Evolutionary conservation across 345 rosid species (phyloP).

Genomic region (Syzygium oleosum): DNA sequence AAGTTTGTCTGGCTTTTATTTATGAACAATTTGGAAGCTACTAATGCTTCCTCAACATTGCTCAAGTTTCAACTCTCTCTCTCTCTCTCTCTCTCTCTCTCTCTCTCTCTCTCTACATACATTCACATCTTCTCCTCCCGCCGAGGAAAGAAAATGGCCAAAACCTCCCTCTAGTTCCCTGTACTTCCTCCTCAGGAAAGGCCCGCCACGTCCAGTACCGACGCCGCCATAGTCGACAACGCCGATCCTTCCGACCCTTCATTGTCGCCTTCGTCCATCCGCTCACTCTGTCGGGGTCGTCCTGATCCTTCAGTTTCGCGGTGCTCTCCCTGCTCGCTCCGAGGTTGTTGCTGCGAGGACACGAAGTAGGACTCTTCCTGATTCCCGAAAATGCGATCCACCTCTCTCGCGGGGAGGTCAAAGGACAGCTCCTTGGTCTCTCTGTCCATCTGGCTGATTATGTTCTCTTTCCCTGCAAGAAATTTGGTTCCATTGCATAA

Average conservation of each 20-base stretch:
- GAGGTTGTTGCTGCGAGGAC: neutral
- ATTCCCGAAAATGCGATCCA: slow-evolving; percentile 18
- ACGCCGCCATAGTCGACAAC: neutral
- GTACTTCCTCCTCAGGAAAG: neutral
- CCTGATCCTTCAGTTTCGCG: neutral
- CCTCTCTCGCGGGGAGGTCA: slow-evolving; percentile 6
- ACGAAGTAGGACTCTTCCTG: slow-evolving; percentile 13
- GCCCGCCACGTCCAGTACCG: neutral
- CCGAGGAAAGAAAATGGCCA: neutral
- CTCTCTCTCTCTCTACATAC: neutral
- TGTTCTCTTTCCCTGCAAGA: slow-evolving; percentile 11
- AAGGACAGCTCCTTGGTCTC: slow-evolving; percentile 14
- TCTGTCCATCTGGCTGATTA: slow-evolving; percentile 15
- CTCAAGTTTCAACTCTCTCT: neutral
- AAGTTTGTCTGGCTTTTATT: neutral
- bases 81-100: neutral
- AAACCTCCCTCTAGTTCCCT: neutral
- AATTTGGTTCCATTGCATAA: neutral
- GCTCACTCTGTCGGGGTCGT: rapidly evolving
- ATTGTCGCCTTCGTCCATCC: neutral
- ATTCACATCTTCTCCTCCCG: neutral
- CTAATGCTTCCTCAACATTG: neutral
- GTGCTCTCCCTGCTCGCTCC: neutral
- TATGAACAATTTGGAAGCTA: neutral
- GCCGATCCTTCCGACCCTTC: neutral